Evolutionary conservation across 2,329 filamentous ascomycete species (phyloP).

Genomic region (Parascedosporium putredinis): DNA sequence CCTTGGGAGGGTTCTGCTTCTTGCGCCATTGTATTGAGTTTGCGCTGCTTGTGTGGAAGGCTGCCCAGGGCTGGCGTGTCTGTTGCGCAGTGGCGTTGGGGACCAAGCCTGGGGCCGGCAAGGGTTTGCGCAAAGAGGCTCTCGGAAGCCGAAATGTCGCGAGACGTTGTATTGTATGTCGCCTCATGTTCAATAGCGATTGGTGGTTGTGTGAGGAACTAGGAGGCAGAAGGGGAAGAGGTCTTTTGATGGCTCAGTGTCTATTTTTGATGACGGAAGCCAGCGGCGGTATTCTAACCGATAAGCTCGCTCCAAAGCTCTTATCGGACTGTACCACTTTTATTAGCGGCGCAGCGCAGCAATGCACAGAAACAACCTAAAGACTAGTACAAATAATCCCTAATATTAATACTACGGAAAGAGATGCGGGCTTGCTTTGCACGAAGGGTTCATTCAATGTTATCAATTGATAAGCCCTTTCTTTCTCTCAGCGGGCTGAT

Average conservation of each 20-base stretch:
- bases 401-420: too few relatives aligned
- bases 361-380: too few relatives aligned
- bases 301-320: too few relatives aligned
- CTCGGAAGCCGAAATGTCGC: background rate
- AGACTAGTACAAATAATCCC: too few relatives aligned
- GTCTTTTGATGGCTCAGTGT: background rate
- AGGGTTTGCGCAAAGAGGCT: too few relatives aligned
- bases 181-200: background rate
- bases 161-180: background rate
- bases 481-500: too few relatives aligned
- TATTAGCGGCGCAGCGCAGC: too few relatives aligned
- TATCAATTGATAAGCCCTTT: too few relatives aligned
- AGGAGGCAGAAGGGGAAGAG: background rate
- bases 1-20: slow-evolving; percentile 10
- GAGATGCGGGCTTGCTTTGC: too few relatives aligned
- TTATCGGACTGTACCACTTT: background rate
- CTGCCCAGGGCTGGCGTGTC: background rate
- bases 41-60: slow-evolving; percentile 5
- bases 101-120: too few relatives aligned
- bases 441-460: too few relatives aligned
- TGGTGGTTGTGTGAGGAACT: background rate
- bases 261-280: slow-evolving; percentile 4
- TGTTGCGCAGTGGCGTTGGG: background rate
- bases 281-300: too few relatives aligned
- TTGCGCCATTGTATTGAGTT: background rate